phyloP scores from a whole-genome alignment of 169 alveolate genomes.

The Plasmodium gaboni region DNA sequence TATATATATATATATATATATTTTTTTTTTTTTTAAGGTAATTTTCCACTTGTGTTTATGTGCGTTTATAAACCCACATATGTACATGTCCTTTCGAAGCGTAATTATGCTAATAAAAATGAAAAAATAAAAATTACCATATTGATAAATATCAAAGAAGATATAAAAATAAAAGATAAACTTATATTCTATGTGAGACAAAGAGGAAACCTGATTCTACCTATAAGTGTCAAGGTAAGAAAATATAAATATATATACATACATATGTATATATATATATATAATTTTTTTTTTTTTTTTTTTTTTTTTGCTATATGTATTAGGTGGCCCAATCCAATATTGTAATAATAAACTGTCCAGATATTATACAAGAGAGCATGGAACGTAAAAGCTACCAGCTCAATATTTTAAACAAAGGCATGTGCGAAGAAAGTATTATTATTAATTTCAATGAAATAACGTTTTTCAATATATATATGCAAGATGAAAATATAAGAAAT shows the following conservation, averaged over 20 bases:
- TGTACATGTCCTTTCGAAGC: constrained; percentile 26
- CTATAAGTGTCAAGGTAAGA: constrained; percentile 33
- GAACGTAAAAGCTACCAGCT: constrained; percentile 28
- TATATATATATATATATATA: background rate
- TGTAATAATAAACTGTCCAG: background rate
- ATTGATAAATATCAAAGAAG: constrained; percentile 29
- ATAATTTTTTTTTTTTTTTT: background rate
- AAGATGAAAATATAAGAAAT: background rate
- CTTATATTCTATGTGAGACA: constrained; percentile 38
- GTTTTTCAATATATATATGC: constrained; percentile 13
- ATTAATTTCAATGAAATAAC: constrained; percentile 3
- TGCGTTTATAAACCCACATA: constrained; percentile 47
- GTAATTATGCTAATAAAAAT: constrained; percentile 39
- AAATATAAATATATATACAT: background rate
- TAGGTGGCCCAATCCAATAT: constrained; percentile 19
- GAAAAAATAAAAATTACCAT: constrained; percentile 30
- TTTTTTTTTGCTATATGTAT: background rate
- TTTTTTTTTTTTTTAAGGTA: constrained; percentile 7
- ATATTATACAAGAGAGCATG: constrained; percentile 21
- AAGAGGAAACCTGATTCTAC: constrained; percentile 17
- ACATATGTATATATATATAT: background rate
- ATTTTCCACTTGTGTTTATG: constrained; percentile 19
- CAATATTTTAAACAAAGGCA: constrained; percentile 42
- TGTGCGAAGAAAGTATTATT: constrained; percentile 45
- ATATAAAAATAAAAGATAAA: constrained; percentile 66